A percentile compares a stretch with the other conserved stretches of the same genome.
Evolutionary conservation across 108 stramenopile genomes (phyloP).

Genomic region (Skeletonema costatum): DNA sequence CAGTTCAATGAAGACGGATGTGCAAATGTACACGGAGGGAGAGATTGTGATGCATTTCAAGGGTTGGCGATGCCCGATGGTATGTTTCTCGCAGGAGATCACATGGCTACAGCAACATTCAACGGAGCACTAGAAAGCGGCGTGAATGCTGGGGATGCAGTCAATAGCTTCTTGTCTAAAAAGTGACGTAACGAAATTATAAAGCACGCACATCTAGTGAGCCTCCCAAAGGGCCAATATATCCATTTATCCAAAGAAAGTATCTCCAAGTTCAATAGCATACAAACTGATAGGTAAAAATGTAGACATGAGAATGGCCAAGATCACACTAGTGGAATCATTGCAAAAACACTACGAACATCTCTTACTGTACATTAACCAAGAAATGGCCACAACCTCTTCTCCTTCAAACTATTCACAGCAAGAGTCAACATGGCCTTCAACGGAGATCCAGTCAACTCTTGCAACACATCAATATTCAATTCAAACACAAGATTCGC

Average conservation of each 20-base stretch:
- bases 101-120: slow-evolving; percentile 87
- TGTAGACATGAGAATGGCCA: too few species aligned
- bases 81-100: slow-evolving; percentile 82
- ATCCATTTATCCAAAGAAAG: too few species aligned
- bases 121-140: slow-evolving; percentile 89
- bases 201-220: too few species aligned
- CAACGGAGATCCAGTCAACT: slow-evolving; percentile 58
- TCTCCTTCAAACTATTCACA: slow-evolving; percentile 48
- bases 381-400: slow-evolving; percentile 14
- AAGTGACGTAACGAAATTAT: too few species aligned
- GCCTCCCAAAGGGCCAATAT: too few species aligned
- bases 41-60: slow-evolving; percentile 53
- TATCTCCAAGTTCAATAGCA: too few species aligned
- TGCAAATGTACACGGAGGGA: slow-evolving; percentile 69
- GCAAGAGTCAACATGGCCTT: slow-evolving; percentile 43
- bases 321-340: too few species aligned
- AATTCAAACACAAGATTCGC: slow-evolving; percentile 69
- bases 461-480: slow-evolving; percentile 66
- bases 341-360: too few species aligned
- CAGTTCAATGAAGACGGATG: slow-evolving; percentile 42
- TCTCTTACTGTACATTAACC: too few species aligned
- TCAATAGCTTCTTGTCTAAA: background rate
- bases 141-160: slow-evolving; percentile 62
- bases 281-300: too few species aligned
- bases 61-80: slow-evolving; percentile 62